Conservation (phyloP, 2,329 filamentous ascomycete genomes). For the Colletotrichum echinochloae region DNA sequence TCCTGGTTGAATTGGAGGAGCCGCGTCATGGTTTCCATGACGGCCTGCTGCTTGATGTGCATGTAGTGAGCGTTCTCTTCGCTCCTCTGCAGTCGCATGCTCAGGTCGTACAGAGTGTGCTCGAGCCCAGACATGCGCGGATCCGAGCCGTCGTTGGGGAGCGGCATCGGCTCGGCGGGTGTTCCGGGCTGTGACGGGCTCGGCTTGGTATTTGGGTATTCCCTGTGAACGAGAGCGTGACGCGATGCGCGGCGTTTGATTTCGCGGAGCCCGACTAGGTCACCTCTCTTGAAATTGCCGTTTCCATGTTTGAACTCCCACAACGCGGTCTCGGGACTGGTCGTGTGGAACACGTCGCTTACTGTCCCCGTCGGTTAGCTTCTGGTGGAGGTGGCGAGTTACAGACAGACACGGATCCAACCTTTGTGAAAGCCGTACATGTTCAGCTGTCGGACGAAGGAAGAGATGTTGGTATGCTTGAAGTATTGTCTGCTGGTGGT, state of each 20-base stretch:
- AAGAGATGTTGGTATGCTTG: conserved; percentile 99
- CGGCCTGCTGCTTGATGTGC: conserved; percentile 82
- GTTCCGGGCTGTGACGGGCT: conserved; percentile 83
- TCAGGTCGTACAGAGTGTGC: conserved; percentile 84
- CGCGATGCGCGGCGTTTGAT: conserved; percentile 95
- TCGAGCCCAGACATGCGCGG: conserved; percentile 81
- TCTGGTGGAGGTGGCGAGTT: background rate
- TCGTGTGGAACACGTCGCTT: conserved; percentile 97
- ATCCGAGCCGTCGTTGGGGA: conserved; percentile 77
- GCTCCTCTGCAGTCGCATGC: conserved; percentile 78
- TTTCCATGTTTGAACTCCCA: conserved; percentile 99
- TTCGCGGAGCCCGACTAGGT: conserved; percentile 89
- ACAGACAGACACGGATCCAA: conserved; percentile 54
- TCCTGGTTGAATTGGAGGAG: conserved; percentile 84
- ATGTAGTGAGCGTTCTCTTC: conserved; percentile 87
- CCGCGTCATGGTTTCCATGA: conserved; percentile 83
- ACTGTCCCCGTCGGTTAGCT: conserved; percentile 66
- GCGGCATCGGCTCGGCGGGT: conserved; percentile 82
- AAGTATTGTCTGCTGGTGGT: conserved; percentile 83
- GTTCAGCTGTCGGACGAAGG: conserved; percentile 96
- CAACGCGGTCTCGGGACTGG: conserved; percentile 89
- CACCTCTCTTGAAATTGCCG: conserved; percentile 95
- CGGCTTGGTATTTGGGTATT: conserved; percentile 84
- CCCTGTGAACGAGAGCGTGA: conserved; percentile 92
- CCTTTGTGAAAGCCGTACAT: conserved; percentile 99